Base-by-base conservation (phyloP, 192 early-diverging fungal genomes). In the Umbelopsis sp. region DNA sequence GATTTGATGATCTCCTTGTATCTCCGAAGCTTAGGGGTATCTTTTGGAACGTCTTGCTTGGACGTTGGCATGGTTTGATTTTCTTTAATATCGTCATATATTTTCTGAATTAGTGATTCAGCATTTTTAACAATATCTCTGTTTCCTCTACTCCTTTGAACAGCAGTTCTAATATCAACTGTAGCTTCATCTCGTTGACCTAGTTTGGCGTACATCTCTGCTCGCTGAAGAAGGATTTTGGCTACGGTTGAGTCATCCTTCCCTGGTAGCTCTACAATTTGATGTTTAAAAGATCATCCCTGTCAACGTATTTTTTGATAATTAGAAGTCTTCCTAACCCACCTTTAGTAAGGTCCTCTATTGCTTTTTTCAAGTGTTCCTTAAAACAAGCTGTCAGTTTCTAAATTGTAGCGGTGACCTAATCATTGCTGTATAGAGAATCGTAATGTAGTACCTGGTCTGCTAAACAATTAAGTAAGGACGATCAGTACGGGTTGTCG, bases 171-270 rank as follows among this genome's bases (percentile, higher is more conserved):
- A 52, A 66, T 65, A 45, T 70, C 72, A 45, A 68, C 25, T 31
- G 24, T 29, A 17, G 71, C 53, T 16, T 54, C 32, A 59, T 66
- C 68, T 25, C 38, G 29, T 14, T 38, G 26, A 12, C 72, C 59
- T 0, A 74, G 22, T 0, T 36, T 32, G 17, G 65, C n/a, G 20
- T 66, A 71, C 1, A 67, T 50, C 20, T 32, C 41, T 3, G 72
- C 72, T 47, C 76, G 53, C 59, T 78, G 41, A 3, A 78, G 9
- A 50, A 78, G 44, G 24, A 72, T 70, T 12, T 69, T 54, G 17
- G 68, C 68, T 2, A 38, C 70, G 22, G 16, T 38, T 26, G 51
- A 32, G 22, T 73, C 47, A 66, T 66, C 68, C 14, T 50, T 29
- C 32, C 70, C 56, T 32, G 47, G 20, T n/a, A 36, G 17, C 0